phyloP scores from a whole-genome alignment of 2,329 filamentous ascomycete genomes.

The Annulohypoxylon truncatum region DNA sequence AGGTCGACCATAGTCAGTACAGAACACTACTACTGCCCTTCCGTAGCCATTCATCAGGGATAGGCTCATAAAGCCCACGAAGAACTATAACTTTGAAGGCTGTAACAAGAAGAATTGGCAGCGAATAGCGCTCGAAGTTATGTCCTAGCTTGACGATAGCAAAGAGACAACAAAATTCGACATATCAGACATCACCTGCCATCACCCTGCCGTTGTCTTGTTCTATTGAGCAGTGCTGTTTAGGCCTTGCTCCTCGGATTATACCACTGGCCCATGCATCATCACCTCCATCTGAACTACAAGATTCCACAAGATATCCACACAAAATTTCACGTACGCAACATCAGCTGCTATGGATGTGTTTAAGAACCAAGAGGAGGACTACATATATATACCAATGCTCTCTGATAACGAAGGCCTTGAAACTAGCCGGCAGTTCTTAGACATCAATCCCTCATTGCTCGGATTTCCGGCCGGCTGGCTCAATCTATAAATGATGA shows the following conservation, averaged over 20 bases:
- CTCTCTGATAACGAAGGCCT: conserved; percentile 34
- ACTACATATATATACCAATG: conserved; percentile 37
- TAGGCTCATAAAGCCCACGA: conserved; percentile 58
- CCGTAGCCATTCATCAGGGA: conserved; percentile 61
- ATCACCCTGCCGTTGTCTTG: conserved; percentile 57
- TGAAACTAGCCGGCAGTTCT: conserved; percentile 20
- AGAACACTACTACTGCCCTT: conserved; percentile 53
- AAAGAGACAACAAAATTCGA: conserved; percentile 64
- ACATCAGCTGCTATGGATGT: conserved; percentile 34
- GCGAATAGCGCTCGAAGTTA: conserved; percentile 71
- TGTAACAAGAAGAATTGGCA: conserved; percentile 65
- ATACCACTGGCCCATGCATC: conserved; percentile 42
- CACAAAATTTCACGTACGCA: conserved; percentile 16
- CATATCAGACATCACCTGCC: conserved; percentile 59
- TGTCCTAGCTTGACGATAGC: conserved; percentile 83
- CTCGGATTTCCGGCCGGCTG: conserved; percentile 29
- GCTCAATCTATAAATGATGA: conserved; percentile 41
- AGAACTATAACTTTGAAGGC: conserved; percentile 58
- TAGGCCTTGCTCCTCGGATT: conserved; percentile 46
- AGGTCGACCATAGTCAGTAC: conserved; percentile 52
- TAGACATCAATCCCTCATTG: conserved; percentile 31
- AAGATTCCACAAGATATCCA: conserved; percentile 16
- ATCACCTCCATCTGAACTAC: conserved; percentile 41
- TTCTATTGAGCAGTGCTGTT: conserved; percentile 54
- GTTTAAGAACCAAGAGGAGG: conserved; percentile 35